These are phyloP conservation scores for Coemansia sp. DNA, from an alignment of 192 early-diverging fungal species.

Conservation along the genomic window DNA sequence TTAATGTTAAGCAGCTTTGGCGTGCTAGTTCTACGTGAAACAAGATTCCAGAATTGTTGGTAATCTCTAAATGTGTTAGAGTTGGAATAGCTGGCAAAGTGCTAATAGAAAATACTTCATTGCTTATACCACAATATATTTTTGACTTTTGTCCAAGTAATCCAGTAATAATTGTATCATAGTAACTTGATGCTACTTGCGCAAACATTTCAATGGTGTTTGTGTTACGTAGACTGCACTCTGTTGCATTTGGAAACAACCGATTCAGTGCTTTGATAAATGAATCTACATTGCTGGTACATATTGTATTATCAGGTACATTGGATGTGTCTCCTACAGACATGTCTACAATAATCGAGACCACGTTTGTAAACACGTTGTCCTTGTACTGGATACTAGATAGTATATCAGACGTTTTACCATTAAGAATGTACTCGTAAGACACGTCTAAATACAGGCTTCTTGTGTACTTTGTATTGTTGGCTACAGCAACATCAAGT, in stretches of 20 bases:
- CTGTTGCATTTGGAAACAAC: background rate
- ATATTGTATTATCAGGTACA: background rate
- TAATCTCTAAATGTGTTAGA: background rate
- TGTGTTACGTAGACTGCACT: background rate
- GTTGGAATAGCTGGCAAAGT: background rate
- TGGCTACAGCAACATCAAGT: background rate
- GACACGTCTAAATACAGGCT: background rate
- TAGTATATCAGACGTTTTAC: background rate
- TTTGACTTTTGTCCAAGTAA: background rate
- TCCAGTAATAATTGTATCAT: background rate
- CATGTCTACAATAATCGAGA: background rate
- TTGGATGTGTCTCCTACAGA: background rate
- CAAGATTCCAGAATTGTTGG: background rate
- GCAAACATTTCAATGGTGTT: conserved; percentile 2
- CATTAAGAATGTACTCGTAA: conserved; percentile 1
- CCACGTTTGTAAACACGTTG: background rate
- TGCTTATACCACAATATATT: background rate
- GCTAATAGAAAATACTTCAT: background rate
- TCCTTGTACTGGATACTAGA: background rate
- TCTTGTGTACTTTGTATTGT: background rate
- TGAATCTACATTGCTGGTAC: background rate
- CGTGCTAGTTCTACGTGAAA: background rate
- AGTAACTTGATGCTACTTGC: background rate
- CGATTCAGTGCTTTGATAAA: background rate
- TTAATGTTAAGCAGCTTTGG: conserved; percentile 2